Evolutionary conservation across 768 basidiomycete species (phyloP).

Genomic region (Coprinopsis marcescibilis): DNA sequence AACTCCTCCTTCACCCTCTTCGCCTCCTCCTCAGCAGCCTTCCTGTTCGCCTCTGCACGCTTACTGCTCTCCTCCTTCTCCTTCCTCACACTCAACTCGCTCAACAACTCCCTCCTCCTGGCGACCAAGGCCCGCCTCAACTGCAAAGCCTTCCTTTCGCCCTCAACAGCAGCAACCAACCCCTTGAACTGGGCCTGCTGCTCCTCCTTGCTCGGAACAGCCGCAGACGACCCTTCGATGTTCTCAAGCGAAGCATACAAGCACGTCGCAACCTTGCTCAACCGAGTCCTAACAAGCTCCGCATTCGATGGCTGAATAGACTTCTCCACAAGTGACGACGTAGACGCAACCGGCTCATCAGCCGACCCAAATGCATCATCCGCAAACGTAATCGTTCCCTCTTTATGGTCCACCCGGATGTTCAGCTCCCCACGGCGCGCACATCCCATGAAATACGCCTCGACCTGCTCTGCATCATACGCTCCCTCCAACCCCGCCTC

Average conservation of each 20-base stretch:
- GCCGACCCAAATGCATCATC: constrained; percentile 62
- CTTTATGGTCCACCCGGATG: constrained; percentile 85
- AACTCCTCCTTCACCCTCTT: constrained; percentile 59
- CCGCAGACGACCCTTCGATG: constrained; percentile 38
- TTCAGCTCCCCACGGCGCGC: constrained; percentile 81
- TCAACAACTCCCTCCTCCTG: constrained; percentile 77
- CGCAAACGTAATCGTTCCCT: constrained; percentile 77
- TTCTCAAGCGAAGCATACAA: constrained; percentile 65
- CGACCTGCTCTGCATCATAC: constrained; percentile 73
- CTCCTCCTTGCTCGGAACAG: constrained; percentile 42
- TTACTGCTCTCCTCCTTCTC: constrained; percentile 85
- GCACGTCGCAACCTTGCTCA: constrained; percentile 67
- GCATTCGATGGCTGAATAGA: constrained; percentile 66
- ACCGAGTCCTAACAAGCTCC: constrained; percentile 69
- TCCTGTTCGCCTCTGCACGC: constrained; percentile 59
- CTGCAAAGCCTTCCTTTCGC: constrained; percentile 72
- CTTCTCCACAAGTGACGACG: constrained; percentile 21
- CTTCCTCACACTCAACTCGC: constrained; percentile 77
- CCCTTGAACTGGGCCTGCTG: constrained; percentile 52
- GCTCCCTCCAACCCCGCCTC: constrained; percentile 44
- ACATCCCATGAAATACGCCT: constrained; percentile 92
- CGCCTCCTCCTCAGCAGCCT: constrained; percentile 67
- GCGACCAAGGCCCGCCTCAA: constrained; percentile 78
- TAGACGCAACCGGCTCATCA: constrained; percentile 30
- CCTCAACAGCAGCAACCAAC: constrained; percentile 59